Evolutionary conservation across 1,139 yeast species (phyloP), one percentile per base, ranked within the genome.

Genomic region (Saccharomyces pastorianus): DNA sequence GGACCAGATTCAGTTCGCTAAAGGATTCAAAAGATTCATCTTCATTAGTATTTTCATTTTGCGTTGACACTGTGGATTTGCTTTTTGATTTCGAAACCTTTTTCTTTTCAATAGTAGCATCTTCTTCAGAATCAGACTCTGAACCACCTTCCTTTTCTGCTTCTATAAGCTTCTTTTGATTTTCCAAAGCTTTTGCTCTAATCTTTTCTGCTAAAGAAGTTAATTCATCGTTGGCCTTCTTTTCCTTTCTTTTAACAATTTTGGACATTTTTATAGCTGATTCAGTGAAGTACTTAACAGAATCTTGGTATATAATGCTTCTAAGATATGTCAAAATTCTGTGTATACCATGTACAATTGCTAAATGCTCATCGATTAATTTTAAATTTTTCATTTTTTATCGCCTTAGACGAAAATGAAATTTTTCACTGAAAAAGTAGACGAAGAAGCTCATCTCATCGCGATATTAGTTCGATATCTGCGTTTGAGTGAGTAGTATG

Each of bases 1-100:
- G 95, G 46, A 90, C 84, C 46, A 95, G 75, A 31, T 84, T 77
- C 51, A 86, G 73, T 50, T 82, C 71, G 49, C 76, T 74, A 49
- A 80, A 72, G 6, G 77, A 63, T 23, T 63, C 63, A 52, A 72
- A 64, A 23, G 63, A 59, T 51, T 61, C 69, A 17, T 49, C 62
- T 44, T 64, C 64, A 26, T 61, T 61, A 26, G 53, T 66, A 25
- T 57, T 61, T 11, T 59, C 60, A 47, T 58, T 61, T 51, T 61
- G 57, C 29, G 60, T 59, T 23, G 49, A 32, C 8, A 11, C 25
- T 2, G 23, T 52, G 5, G 44, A 17, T 38, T 38, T 38, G 4
- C 13, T 38, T 17, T 17, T 38, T 17, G 44, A 11, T 38, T 20
- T 38, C n/a, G 11, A 38, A 38, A 2, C 6, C 6, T 53, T 51